Base-by-base conservation (phyloP, 495 filamentous ascomycete species). In the Penicillium herquei region DNA sequence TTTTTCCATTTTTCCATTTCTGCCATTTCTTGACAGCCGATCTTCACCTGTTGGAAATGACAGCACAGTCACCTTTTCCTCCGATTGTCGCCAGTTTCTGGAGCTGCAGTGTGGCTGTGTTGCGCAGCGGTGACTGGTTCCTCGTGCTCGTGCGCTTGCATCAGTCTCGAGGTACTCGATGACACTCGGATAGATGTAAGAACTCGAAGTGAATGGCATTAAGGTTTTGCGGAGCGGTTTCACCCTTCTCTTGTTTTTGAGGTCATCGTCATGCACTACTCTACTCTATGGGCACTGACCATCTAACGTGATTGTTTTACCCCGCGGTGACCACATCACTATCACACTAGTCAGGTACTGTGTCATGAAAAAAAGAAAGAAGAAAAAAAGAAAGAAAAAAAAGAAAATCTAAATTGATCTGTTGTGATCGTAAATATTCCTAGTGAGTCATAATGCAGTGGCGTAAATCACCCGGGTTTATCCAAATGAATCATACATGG, bases 91-190 rank as follows among this genome's bases (percentile, higher is more conserved):
- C 47, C n/a, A 49, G 47, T 46, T 46, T 6, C 1, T 17, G 21
- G n/a, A 46, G 34, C 34, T 49, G 46, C 46, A 49, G 31, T 10
- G 46, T 35, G 46, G 46, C 46, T 33, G 32, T 9, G 11, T 48
- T 43, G 17, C 9, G 14, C 17, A 43, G 9, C 17, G 11, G 11
- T 21, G n/a, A n/a, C 40, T 43, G 40, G 40, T 3, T 2, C 34
- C 34, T 13, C 34, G 34, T 12, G 13, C 40, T 16, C 14, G n/a
- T 43, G 11, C 9, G 14, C 40, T n/a, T 43, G 40, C 40, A n/a
- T n/a, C n/a, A n/a, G 21, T 26, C 21, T 26, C 21, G 21, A 26
- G 1, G 4, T 26, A 26, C 21, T 26, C 21, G 4, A 26, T 26
- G 40, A 43, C 17, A 43, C 17, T 43, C 40, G 40, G 40, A 43